Conservation (phyloP, 345 rosid genomes). For the Euclidium syriacum region DNA sequence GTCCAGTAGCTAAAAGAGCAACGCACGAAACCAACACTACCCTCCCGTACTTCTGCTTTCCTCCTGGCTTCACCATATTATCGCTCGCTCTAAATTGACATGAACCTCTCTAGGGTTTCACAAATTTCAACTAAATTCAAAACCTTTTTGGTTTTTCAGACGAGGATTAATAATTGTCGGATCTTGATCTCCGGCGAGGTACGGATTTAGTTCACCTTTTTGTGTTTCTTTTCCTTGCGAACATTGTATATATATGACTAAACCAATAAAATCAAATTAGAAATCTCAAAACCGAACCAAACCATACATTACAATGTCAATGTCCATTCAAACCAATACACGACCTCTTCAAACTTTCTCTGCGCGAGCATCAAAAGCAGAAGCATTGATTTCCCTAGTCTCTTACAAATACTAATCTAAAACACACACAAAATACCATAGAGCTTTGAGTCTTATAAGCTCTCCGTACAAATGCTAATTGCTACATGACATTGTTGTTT, state of each 20-base stretch:
- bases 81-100: not conserved
- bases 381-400: too few species aligned
- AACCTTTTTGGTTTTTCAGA: not conserved
- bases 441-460: too few species aligned
- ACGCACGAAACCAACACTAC: conserved; percentile 38
- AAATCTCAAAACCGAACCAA: not conserved
- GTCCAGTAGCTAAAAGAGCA: conserved; percentile 45
- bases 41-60: conserved; percentile 46
- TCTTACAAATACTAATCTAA: too few species aligned
- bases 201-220: not conserved
- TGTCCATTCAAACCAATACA: not conserved
- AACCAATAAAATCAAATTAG: not conserved
- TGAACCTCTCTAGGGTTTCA: not conserved
- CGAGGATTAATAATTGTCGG: not conserved
- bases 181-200: not conserved
- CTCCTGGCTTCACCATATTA: conserved; percentile 36
- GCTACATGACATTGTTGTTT: not conserved
- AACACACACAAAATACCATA: too few species aligned
- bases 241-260: not conserved
- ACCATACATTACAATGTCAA: not conserved
- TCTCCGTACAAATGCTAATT: too few species aligned
- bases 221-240: not conserved
- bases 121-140: not conserved
- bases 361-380: too few species aligned
- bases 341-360: too few species aligned